Evolutionary conservation across 208 protist genomes (phyloP).

Genomic region (Trypanosoma conorhini): DNA sequence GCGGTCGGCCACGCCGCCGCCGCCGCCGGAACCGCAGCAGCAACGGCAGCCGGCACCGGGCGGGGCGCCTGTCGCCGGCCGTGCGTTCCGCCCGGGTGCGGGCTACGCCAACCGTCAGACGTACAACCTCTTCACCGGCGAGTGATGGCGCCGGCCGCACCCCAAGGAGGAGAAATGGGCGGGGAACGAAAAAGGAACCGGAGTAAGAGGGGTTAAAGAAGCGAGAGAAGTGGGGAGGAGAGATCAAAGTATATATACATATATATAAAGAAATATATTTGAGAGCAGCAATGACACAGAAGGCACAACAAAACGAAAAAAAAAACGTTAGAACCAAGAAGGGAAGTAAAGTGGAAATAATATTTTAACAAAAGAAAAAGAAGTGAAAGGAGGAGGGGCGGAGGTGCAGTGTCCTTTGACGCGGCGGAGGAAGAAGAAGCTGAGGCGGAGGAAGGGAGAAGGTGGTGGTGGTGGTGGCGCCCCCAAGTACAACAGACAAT

Average conservation of each 20-base stretch:
- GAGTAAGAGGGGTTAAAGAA: too few species aligned
- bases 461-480: too few species aligned
- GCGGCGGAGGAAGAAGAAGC: too few species aligned
- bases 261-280: neutral
- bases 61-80: conserved; percentile 32
- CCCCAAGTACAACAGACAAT: too few species aligned
- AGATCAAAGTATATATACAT: neutral
- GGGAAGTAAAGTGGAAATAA: neutral
- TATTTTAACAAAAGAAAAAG: neutral
- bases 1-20: conserved; percentile 25
- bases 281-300: neutral
- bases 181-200: neutral
- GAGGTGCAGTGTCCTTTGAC: too few species aligned
- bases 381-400: neutral
- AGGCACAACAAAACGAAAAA: neutral
- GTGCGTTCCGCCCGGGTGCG: conserved; percentile 61
- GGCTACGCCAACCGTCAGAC: conserved; percentile 83
- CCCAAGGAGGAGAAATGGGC: neutral
- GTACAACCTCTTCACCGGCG: conserved; percentile 86
- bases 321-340: neutral
- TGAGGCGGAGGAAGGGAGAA: too few species aligned
- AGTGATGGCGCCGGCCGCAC: conserved; percentile 34
- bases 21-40: neutral
- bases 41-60: neutral
- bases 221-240: neutral